Base-by-base conservation (phyloP, 805 yeast species). In the Priceomyces fermenticarens region DNA sequence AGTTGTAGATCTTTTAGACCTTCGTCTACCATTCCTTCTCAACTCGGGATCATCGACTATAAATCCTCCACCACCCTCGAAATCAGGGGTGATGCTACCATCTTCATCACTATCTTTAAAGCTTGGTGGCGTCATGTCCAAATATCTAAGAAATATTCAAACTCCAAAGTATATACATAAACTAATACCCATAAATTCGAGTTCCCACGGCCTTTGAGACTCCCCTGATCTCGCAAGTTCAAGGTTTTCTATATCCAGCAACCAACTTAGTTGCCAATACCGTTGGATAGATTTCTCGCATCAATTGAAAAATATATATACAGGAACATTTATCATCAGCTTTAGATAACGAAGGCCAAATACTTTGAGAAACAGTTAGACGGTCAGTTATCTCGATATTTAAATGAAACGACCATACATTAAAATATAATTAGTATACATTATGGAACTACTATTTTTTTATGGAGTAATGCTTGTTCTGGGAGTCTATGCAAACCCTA, bases 31-130 rank as follows among this genome's bases (percentile, higher is more conserved):
- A 33, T 48, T 46, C 13, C 49, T 42, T 13, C 57, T 48, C 47
- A 45, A 47, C 36, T 54, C 55, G 9, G 67, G 65, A 44, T 71
- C 76, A 46, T 67, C 62, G 6, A 56, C 54, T 3, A 72, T 51
- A 45, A 73, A 72, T 13, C 77, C 78, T 7, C 77, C 78, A n/a
- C 77, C 78, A n/a, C 47, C 63, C 10, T 39, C 50, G 9, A 14
- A 26, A 14, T 32, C 40, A 7, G 29, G 26, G 13, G 29, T 38
- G 15, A 33, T 16, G 8, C 12, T 30, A 16, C 35, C 27, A n/a
- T 26, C 34, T 13, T 36, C 37, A 16, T 40, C 39, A 4, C 33
- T 17, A 15, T 32, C 12, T 3, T 15, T 35, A 16, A 30, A 15
- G 11, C 33, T 32, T 12, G 40, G 40, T 15, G 16, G 29, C 40